phyloP scores from a whole-genome alignment of 352 stramenopile species.

The Pythium grandisporangium region DNA sequence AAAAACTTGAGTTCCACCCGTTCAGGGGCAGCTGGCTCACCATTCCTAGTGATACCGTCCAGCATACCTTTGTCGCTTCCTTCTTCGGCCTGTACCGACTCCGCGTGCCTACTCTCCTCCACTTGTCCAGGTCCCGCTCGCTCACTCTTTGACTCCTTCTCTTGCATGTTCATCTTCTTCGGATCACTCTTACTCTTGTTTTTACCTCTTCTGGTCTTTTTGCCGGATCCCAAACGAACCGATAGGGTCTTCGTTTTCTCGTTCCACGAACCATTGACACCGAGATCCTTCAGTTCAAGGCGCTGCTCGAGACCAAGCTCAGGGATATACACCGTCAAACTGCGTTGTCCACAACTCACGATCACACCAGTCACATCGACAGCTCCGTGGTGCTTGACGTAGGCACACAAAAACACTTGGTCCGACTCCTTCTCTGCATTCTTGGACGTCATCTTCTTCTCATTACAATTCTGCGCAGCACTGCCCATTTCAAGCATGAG shows the following conservation, averaged over 20 bases:
- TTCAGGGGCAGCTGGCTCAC: neutral
- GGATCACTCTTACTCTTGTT: conserved; percentile 6
- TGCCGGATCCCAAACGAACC: conserved; percentile 17
- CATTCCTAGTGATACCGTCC: neutral
- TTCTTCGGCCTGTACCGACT: neutral
- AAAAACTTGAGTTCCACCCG: conserved; percentile 43
- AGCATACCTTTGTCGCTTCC: conserved; percentile 1
- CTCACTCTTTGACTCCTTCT: neutral
- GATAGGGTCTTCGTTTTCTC: conserved; percentile 37
- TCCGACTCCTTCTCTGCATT: conserved; percentile 70
- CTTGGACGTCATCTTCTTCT: conserved; percentile 82
- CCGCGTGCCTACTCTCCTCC: conserved; percentile 4
- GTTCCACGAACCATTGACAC: conserved; percentile 32
- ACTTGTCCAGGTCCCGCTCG: no score
- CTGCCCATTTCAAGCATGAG: conserved; percentile 29
- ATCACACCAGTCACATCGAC: conserved; percentile 60
- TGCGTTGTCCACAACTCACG: conserved; percentile 62
- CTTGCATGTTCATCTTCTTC: neutral
- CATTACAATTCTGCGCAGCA: conserved; percentile 73
- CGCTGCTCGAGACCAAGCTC: conserved; percentile 68
- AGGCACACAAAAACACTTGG: conserved; percentile 74
- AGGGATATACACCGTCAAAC: conserved; percentile 70
- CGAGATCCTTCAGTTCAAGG: conserved; percentile 37
- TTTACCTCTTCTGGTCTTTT: conserved; percentile 8
- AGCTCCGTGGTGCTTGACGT: conserved; percentile 50